A percentile compares a stretch with the other conserved stretches of the same genome.
phyloP scores from a whole-genome alignment of 108 stramenopile genomes.

The Nitzschia sp. region DNA sequence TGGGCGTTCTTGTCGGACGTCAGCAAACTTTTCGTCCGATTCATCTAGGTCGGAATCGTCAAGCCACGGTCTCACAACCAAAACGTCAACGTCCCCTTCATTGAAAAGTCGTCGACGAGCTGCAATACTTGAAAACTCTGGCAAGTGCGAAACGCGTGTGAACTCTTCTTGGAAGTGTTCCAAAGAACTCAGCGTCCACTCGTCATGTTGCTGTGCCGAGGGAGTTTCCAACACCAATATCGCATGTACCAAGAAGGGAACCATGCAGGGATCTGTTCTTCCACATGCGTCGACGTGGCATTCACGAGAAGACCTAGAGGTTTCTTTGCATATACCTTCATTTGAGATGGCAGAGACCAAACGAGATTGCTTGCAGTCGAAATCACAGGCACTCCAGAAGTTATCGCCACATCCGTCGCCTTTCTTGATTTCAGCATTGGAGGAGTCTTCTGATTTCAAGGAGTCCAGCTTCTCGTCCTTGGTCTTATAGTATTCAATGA shows the following conservation, averaged over 20 bases:
- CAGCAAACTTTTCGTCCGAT: neutral
- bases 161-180: constrained; percentile 27
- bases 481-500: constrained; percentile 2
- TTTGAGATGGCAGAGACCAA: constrained; percentile 23
- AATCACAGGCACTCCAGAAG: constrained; percentile 76
- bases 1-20: neutral
- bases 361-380: constrained; percentile 64
- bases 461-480: constrained; percentile 9
- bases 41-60: constrained; percentile 7
- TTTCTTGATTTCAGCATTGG: constrained; percentile 2
- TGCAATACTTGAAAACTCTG: constrained; percentile 5
- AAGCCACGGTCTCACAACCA: constrained; percentile 41
- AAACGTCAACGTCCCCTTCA: constrained; percentile 49
- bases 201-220: neutral
- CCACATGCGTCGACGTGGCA: constrained; percentile 80
- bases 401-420: constrained; percentile 16
- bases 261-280: constrained; percentile 66
- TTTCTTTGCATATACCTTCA: constrained; percentile 65
- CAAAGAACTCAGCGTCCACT: constrained; percentile 18
- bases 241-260: constrained; percentile 73
- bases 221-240: constrained; percentile 54
- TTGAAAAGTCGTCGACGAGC: constrained; percentile 7
- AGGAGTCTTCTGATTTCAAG: constrained; percentile 11
- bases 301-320: constrained; percentile 45
- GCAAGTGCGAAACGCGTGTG: constrained; percentile 12